phyloP scores from a whole-genome alignment of 371 early-diverging fungal genomes.

The Mucor racemosus region DNA sequence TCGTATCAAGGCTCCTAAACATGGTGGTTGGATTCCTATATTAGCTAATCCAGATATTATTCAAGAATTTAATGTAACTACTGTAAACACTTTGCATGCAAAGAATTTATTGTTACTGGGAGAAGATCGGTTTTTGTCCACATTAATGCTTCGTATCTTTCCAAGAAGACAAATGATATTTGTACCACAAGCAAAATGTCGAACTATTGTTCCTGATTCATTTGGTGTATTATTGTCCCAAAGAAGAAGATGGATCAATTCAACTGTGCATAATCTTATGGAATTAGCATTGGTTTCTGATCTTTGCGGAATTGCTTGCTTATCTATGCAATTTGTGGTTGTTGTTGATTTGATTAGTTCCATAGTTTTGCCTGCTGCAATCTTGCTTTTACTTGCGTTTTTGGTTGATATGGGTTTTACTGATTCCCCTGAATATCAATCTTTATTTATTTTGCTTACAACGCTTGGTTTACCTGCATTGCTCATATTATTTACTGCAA shows the following conservation, averaged over 20 bases:
- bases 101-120: slow-evolving; percentile 94
- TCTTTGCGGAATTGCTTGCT: slow-evolving; percentile 87
- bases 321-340: slow-evolving; percentile 89
- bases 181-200: slow-evolving; percentile 86
- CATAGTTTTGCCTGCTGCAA: slow-evolving; percentile 79
- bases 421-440: slow-evolving; percentile 59
- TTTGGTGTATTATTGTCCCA: slow-evolving; percentile 82
- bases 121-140: slow-evolving; percentile 95
- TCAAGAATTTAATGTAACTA: slow-evolving; percentile 85
- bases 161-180: slow-evolving; percentile 91
- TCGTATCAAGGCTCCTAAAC: slow-evolving; percentile 73
- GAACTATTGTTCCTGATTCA: slow-evolving; percentile 81
- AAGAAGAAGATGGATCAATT: slow-evolving; percentile 91
- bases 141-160: slow-evolving; percentile 92
- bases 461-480: slow-evolving; percentile 85
- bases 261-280: slow-evolving; percentile 86
- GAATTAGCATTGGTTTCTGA: slow-evolving; percentile 82
- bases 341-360: slow-evolving; percentile 87
- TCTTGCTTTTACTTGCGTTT: slow-evolving; percentile 66
- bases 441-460: slow-evolving; percentile 69
- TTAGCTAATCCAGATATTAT: slow-evolving; percentile 89
- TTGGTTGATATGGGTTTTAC: slow-evolving; percentile 45
- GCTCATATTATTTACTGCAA: slow-evolving; percentile 87
- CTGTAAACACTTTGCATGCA: slow-evolving; percentile 91
- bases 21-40: slow-evolving; percentile 72